These are phyloP conservation scores for Trichoderma brevicompactum DNA, from an alignment of 2,329 filamentous ascomycete species.

Conservation along the genomic window DNA sequence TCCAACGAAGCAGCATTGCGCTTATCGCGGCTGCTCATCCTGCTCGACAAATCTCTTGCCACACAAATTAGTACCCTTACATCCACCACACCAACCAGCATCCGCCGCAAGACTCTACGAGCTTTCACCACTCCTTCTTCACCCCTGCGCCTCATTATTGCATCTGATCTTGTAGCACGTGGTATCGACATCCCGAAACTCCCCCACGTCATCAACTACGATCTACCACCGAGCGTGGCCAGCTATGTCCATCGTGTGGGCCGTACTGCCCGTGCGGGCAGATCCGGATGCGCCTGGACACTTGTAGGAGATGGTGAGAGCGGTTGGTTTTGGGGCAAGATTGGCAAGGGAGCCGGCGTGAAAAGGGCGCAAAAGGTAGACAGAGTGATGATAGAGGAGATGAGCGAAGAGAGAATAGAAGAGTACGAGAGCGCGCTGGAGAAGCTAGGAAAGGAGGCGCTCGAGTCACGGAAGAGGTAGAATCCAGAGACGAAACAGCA, in stretches of 20 bases:
- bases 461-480: conserved; percentile 37
- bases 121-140: conserved; percentile 70
- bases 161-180: conserved; percentile 90
- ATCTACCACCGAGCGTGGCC: conserved; percentile 78
- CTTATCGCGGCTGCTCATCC: conserved; percentile 75
- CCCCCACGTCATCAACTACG: conserved; percentile 90
- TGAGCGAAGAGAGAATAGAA: conserved; percentile 52
- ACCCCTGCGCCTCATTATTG: conserved; percentile 75
- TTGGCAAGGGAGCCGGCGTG: conserved; percentile 63
- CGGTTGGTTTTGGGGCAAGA: conserved; percentile 88
- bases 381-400: conserved; percentile 53
- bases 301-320: conserved; percentile 81
- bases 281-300: conserved; percentile 80
- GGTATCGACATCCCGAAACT: conserved; percentile 83
- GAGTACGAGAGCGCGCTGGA: conserved; percentile 62
- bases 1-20: conserved; percentile 88
- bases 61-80: conserved; percentile 70
- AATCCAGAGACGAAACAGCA: conserved; percentile 5
- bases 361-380: conserved; percentile 52
- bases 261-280: conserved; percentile 82
- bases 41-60: conserved; percentile 65
- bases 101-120: conserved; percentile 68
- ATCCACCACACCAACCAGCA: conserved; percentile 74
- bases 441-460: conserved; percentile 65
- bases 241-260: conserved; percentile 92